phyloP scores from a whole-genome alignment of 2,329 filamentous ascomycete species.

The Alternaria sp. region DNA sequence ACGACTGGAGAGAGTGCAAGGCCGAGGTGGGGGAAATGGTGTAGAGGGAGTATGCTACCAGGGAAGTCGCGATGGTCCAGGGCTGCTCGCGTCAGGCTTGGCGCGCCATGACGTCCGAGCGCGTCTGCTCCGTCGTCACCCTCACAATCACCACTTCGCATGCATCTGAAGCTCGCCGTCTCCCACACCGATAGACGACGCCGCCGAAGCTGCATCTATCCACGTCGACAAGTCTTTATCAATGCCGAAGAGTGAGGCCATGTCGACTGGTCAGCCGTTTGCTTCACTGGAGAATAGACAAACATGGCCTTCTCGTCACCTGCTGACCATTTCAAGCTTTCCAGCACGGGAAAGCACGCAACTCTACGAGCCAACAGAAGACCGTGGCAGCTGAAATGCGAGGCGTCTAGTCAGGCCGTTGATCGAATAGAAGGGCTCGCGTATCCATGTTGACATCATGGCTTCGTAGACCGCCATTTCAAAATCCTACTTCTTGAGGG shows the following conservation, averaged over 20 bases:
- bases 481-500: slow-evolving; percentile 20
- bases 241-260: slow-evolving; percentile 9
- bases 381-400: background rate
- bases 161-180: slow-evolving; percentile 8
- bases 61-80: slow-evolving; percentile 36
- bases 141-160: slow-evolving; percentile 8
- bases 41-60: slow-evolving; percentile 2
- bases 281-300: slow-evolving; percentile 35
- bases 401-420: background rate
- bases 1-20: slow-evolving; percentile 3
- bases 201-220: slow-evolving; percentile 19
- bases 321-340: slow-evolving; percentile 2
- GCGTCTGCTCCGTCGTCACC: slow-evolving; percentile 19
- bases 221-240: slow-evolving; percentile 9
- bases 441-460: slow-evolving; percentile 22
- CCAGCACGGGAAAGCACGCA: slow-evolving; percentile 1
- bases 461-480: slow-evolving; percentile 43
- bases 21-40: background rate
- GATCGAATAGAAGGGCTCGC: slow-evolving; percentile 8
- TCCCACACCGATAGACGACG: slow-evolving; percentile 23
- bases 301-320: slow-evolving; percentile 23
- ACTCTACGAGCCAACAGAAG: background rate
- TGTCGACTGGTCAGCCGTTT: slow-evolving; percentile 25
- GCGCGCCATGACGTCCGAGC: slow-evolving; percentile 21
- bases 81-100: slow-evolving; percentile 27